phyloP scores from a whole-genome alignment of 2,329 filamentous ascomycete species.

The Pyrenochaeta sp. region DNA sequence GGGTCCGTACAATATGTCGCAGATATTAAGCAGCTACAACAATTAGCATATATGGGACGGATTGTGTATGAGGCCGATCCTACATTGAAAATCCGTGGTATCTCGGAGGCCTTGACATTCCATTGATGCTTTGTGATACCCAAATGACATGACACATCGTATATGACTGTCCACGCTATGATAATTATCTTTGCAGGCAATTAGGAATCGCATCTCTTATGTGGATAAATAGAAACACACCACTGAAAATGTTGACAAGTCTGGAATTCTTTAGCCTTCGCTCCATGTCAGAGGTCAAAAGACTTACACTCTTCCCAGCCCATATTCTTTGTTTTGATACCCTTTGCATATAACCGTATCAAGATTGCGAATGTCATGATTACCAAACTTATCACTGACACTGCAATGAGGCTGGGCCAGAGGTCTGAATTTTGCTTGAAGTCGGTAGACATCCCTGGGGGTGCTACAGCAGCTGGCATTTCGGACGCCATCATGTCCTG shows the following conservation, averaged over 20 bases:
- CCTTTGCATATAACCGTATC: background rate
- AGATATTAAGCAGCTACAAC: background rate
- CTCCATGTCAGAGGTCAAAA: background rate
- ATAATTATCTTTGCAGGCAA: background rate
- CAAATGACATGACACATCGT: background rate
- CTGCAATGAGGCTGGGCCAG: background rate
- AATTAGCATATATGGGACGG: background rate
- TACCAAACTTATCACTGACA: background rate
- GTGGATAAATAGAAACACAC: background rate
- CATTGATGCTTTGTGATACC: background rate
- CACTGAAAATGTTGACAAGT: background rate
- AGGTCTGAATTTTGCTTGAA: background rate
- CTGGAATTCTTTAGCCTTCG: too few species aligned
- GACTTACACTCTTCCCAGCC: background rate
- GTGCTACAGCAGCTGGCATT: background rate
- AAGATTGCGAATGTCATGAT: background rate
- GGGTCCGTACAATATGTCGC: background rate
- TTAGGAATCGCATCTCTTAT: background rate
- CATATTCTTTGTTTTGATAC: background rate
- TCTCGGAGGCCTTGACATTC: background rate
- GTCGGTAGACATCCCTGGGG: background rate
- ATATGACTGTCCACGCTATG: background rate
- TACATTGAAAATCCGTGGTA: background rate
- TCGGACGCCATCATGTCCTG: background rate
- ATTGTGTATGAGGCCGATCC: background rate